Evolutionary conservation across 495 filamentous ascomycete genomes (phyloP).

Genomic region (Penicillium angulare): DNA sequence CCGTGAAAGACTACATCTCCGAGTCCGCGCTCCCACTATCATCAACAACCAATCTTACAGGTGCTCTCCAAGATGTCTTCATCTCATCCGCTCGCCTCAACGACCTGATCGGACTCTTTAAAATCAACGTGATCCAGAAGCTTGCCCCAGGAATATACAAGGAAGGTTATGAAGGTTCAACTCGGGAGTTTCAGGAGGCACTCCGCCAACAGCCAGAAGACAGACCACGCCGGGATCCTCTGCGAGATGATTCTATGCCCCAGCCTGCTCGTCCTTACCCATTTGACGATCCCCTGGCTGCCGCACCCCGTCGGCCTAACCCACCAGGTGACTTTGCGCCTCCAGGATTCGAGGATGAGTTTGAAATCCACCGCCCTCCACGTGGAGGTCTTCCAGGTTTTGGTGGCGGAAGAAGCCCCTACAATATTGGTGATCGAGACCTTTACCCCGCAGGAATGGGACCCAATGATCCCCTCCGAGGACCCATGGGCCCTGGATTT

Average conservation of each 20-base stretch:
- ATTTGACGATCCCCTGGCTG: conserved; percentile 66
- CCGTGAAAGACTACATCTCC: conserved; percentile 73
- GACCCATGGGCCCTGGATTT: conserved; percentile 55
- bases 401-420: conserved; percentile 50
- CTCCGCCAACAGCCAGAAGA: conserved; percentile 29
- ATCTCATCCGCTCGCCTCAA: conserved; percentile 64
- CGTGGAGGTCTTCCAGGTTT: conserved; percentile 47
- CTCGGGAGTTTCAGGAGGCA: conserved; percentile 9
- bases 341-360: conserved; percentile 92
- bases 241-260: conserved; percentile 51
- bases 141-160: conserved; percentile 72
- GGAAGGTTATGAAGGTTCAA: conserved; percentile 67
- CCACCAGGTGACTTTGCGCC: conserved; percentile 79
- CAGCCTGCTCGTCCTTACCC: conserved; percentile 63
- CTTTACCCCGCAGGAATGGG: conserved; percentile 85
- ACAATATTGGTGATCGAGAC: conserved; percentile 77
- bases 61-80: conserved; percentile 65
- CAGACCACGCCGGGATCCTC: conserved; percentile 45
- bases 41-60: conserved; percentile 32
- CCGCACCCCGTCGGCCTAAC: conserved; percentile 58
- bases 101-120: conserved; percentile 67
- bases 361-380: conserved; percentile 71
- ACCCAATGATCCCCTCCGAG: conserved; percentile 76
- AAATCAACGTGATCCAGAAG: conserved; percentile 75
- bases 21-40: conserved; percentile 56